Evolutionary conservation across 2,329 filamentous ascomycete genomes (phyloP).

Genomic region (Epichloe sp.): DNA sequence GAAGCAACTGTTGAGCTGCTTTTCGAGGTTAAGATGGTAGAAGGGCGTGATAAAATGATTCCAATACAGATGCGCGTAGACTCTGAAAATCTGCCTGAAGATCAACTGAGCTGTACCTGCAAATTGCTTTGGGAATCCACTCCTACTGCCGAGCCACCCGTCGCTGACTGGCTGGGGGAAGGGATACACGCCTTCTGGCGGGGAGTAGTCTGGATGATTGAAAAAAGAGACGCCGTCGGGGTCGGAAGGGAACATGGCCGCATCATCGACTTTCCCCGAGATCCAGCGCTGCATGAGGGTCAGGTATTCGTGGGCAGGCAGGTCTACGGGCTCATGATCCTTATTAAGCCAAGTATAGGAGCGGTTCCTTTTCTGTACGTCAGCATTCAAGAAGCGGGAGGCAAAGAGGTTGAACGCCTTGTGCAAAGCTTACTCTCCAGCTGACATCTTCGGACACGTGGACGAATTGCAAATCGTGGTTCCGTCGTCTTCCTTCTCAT

Average conservation of each 20-base stretch:
- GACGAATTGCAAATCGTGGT: slow-evolving; percentile 70
- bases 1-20: slow-evolving; percentile 71
- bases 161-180: slow-evolving; percentile 38
- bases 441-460: slow-evolving; percentile 84
- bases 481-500: slow-evolving; percentile 70
- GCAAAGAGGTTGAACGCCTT: background rate
- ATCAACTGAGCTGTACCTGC: slow-evolving; percentile 75
- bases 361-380: slow-evolving; percentile 51
- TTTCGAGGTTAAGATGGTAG: slow-evolving; percentile 62
- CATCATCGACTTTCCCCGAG: slow-evolving; percentile 78
- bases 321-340: slow-evolving; percentile 62
- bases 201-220: slow-evolving; percentile 38
- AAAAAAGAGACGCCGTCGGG: slow-evolving; percentile 50
- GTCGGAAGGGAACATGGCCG: slow-evolving; percentile 73
- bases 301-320: slow-evolving; percentile 81
- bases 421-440: slow-evolving; percentile 50
- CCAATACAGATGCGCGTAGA: slow-evolving; percentile 93
- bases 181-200: slow-evolving; percentile 30
- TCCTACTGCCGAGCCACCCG: slow-evolving; percentile 74
- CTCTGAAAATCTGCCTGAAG: slow-evolving; percentile 91
- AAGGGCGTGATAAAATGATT: slow-evolving; percentile 74
- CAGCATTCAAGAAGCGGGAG: background rate
- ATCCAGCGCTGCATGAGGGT: slow-evolving; percentile 91
- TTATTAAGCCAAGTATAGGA: slow-evolving; percentile 89
- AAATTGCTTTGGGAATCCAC: slow-evolving; percentile 78